phyloP scores from a whole-genome alignment of 2,329 filamentous ascomycete genomes.

The Hansfordia pulvinata region DNA sequence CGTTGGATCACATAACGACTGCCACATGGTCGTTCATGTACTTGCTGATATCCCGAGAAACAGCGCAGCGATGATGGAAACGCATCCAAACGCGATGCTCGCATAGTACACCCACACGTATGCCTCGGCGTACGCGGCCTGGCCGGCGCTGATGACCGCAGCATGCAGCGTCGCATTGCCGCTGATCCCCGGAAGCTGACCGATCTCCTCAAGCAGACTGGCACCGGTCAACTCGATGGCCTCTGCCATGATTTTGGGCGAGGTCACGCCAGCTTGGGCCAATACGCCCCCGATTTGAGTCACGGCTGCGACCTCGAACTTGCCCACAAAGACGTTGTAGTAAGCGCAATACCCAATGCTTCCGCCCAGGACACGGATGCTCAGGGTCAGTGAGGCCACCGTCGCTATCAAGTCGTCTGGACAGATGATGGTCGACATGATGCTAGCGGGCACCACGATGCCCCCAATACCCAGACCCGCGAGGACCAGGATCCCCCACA shows the following conservation, averaged over 20 bases:
- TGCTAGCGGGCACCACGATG: conserved; percentile 53
- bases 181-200: conserved; percentile 34
- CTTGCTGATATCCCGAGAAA: conserved; percentile 45
- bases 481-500: conserved; percentile 45
- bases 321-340: conserved; percentile 38
- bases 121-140: conserved; percentile 40
- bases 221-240: conserved; percentile 39
- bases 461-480: conserved; percentile 53
- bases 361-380: conserved; percentile 55
- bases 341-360: conserved; percentile 48
- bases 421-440: conserved; percentile 57
- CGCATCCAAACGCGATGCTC: conserved; percentile 45
- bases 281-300: conserved; percentile 35
- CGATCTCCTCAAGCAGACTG: conserved; percentile 34
- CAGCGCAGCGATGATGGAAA: conserved; percentile 39
- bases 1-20: conserved; percentile 33
- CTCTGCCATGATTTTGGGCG: conserved; percentile 27
- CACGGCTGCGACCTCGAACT: conserved; percentile 21
- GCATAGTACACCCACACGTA: conserved; percentile 50
- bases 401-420: conserved; percentile 59
- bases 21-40: conserved; percentile 47
- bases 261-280: conserved; percentile 33
- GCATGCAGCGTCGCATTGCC: conserved; percentile 33
- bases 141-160: conserved; percentile 37
- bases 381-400: conserved; percentile 52